A percentile compares a stretch with the other conserved stretches of the same genome.
These are phyloP conservation scores for Macrotyloma uniflorum DNA, from an alignment of 306 rosid genomes.

Conservation along the genomic window DNA sequence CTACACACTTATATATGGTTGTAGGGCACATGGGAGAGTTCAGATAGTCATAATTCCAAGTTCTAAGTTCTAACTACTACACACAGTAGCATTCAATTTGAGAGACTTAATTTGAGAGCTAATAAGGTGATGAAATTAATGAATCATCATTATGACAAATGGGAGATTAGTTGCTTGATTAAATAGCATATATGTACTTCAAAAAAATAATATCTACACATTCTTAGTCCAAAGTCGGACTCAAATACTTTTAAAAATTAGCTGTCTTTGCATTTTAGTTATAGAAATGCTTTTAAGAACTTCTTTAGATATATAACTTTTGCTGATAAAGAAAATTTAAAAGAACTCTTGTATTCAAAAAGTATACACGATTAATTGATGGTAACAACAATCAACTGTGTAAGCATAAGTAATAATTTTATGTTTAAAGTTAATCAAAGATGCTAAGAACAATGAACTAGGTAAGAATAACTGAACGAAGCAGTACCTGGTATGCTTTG, in stretches of 20 bases:
- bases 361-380: too few species aligned
- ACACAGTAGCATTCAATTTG: neutral
- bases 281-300: too few species aligned
- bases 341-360: too few species aligned
- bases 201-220: too few species aligned
- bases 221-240: too few species aligned
- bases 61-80: neutral
- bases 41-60: neutral
- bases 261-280: too few species aligned
- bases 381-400: too few species aligned
- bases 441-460: neutral
- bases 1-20: neutral
- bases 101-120: neutral
- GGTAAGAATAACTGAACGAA: neutral
- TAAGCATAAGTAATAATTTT: neutral
- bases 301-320: too few species aligned
- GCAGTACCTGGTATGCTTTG: constrained; percentile 60
- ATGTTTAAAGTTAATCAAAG: neutral
- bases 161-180: neutral
- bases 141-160: neutral
- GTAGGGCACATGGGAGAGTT: neutral
- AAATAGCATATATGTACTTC: neutral
- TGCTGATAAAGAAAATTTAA: too few species aligned
- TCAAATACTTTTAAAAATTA: too few species aligned
- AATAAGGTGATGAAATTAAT: neutral